Percentiles rank a stretch among this genome's conserved stretches.
phyloP scores from a whole-genome alignment of 2,329 filamentous ascomycete species.

The Talaromyces sp. region DNA sequence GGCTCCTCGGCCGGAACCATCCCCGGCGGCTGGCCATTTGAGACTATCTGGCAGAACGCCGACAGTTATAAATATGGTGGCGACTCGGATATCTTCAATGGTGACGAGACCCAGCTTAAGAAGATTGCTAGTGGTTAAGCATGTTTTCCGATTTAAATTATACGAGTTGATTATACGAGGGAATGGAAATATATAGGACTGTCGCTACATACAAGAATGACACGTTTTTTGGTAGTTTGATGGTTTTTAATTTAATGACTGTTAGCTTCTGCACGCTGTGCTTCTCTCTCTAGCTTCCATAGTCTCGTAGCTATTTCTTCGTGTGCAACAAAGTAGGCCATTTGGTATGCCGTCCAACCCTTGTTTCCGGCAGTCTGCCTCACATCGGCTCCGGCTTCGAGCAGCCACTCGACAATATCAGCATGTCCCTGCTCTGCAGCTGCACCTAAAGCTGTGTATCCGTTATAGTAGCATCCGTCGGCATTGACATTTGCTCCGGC shows the following conservation, averaged over 20 bases:
- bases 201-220: background rate
- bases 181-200: background rate
- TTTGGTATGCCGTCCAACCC: conserved; percentile 10
- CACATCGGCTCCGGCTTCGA: conserved; percentile 8
- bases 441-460: conserved; percentile 12
- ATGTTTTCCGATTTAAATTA: background rate
- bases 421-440: conserved; percentile 15
- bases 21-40: conserved; percentile 49
- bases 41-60: conserved; percentile 54
- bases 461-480: conserved; percentile 11
- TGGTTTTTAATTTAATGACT: background rate
- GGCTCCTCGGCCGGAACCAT: conserved; percentile 38
- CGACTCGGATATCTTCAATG: conserved; percentile 52
- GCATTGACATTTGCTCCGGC: conserved; percentile 16
- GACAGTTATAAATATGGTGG: conserved; percentile 49
- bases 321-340: conserved; percentile 10
- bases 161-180: background rate
- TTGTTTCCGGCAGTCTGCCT: conserved; percentile 10
- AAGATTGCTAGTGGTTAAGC: conserved; percentile 16
- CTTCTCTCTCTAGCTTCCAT: conserved; percentile 6
- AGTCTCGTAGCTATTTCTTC: conserved; percentile 7
- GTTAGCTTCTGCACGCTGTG: background rate
- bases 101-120: conserved; percentile 31
- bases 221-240: background rate
- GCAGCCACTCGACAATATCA: conserved; percentile 14